Evolutionary conservation across 2,329 filamentous ascomycete genomes (phyloP).

Genomic region (Cytospora leucostoma): DNA sequence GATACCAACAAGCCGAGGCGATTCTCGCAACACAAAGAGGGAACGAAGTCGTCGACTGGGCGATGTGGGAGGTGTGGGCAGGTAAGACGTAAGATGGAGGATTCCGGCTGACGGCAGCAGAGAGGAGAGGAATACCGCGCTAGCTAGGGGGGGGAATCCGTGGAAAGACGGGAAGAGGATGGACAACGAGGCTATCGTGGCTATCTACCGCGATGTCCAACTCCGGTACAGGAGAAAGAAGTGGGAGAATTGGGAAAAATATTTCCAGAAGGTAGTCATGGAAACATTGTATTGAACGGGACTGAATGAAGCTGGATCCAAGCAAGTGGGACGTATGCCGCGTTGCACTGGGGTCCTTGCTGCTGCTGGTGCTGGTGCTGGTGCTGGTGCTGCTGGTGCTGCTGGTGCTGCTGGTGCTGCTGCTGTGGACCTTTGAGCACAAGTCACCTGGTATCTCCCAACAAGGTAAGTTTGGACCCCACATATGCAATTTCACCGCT

Average conservation of each 20-base stretch:
- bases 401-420: too few relatives aligned
- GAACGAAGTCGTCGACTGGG: not conserved
- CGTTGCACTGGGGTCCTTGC: not conserved
- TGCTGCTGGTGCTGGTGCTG: too few relatives aligned
- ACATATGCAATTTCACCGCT: slow-evolving; percentile 3
- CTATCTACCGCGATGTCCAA: not conserved
- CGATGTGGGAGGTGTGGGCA: not conserved
- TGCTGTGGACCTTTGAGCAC: too few relatives aligned
- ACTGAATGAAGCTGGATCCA: not conserved
- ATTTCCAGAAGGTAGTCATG: slow-evolving; percentile 1
- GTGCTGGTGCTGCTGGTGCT: too few relatives aligned
- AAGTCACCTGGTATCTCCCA: too few relatives aligned
- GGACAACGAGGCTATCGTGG: not conserved
- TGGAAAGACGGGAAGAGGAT: not conserved
- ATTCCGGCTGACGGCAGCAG: not conserved
- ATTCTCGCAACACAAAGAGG: not conserved
- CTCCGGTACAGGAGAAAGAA: slow-evolving; percentile 1
- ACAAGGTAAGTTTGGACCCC: not conserved
- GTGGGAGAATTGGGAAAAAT: not conserved
- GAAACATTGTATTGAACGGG: not conserved
- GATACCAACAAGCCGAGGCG: not conserved
- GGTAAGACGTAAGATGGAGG: not conserved
- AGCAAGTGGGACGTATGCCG: not conserved
- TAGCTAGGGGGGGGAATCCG: not conserved
- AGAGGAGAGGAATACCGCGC: not conserved